Base-by-base conservation (phyloP, 345 rosid genomes). In the Microcos paniculata region DNA sequence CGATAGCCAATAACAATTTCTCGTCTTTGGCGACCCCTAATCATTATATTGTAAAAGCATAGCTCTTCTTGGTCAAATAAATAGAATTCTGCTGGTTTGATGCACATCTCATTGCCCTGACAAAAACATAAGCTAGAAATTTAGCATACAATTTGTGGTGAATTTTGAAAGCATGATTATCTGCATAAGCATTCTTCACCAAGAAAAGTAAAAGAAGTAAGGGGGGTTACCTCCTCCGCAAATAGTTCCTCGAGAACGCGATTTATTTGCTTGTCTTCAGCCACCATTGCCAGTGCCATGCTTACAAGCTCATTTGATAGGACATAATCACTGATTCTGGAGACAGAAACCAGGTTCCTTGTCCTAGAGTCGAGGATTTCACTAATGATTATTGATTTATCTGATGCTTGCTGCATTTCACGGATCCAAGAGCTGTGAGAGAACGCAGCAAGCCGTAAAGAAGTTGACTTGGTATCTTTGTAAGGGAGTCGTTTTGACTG, bases 221-320 rank as follows among this genome's bases (percentile, higher is more conserved):
- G 6, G 33, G 21, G 33, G 21, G 24, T 3, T 91, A 92, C 96
- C 90, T 94, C 85, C 81, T 91, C 96, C 1, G 96, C 92, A 46
- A 94, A 94, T 12, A 92, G 90, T 76, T 91, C 97, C 83, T 94
- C 94, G 0, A 92, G 91, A 66, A 92, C 98, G 51, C 94, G 97
- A 82, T 94, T 92, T 67, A 94, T 94, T 85, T 94, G 97, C 81
- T 91, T 91, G 88, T 94, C 96, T 74, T 92, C 96, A 23, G 97
- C 97, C 14, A 94, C 98, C 97, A 91, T 92, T 10, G 97, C 98
- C 23, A 94, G 85, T 61, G 97, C 98, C 97, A 94, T 94, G 79
- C 98, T 92, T 63, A 92, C 97, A 66, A 94, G 82, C 81, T 91
- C 97, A 80, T 94, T 91, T 19, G 97, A 94, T 51, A 94, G 86